Evolutionary conservation across 306 rosid species (phyloP).

Genomic region (Begonia peltatifolia): DNA sequence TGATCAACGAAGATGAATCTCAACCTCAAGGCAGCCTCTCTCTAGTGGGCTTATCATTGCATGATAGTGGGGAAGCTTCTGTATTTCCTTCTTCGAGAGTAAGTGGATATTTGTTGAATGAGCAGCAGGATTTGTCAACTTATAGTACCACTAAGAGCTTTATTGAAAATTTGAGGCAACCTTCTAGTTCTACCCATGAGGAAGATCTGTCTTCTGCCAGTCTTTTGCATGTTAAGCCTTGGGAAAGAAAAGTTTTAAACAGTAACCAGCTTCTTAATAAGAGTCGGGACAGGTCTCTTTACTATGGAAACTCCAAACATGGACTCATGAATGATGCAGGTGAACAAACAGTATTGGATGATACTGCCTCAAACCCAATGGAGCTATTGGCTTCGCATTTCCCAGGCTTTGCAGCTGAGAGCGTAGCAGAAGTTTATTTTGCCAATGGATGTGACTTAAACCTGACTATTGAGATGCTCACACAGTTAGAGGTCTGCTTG

Average conservation of each 20-base stretch:
- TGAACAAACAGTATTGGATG: slow-evolving; percentile 49
- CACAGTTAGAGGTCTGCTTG: slow-evolving; percentile 79
- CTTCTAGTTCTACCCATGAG: slow-evolving; percentile 42
- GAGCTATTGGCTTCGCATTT: slow-evolving; percentile 73
- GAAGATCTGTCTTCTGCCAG: slow-evolving; percentile 50
- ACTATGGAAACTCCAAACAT: slow-evolving; percentile 45
- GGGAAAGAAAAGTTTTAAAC: slow-evolving; percentile 54
- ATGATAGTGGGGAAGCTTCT: slow-evolving; percentile 43
- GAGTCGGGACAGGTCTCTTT: slow-evolving; percentile 39
- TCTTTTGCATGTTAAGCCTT: slow-evolving; percentile 47
- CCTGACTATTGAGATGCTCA: slow-evolving; percentile 82
- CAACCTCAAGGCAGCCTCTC: slow-evolving; percentile 56
- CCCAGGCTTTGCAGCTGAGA: slow-evolving; percentile 89
- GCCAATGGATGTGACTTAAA: slow-evolving; percentile 72
- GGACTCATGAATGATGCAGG: slow-evolving; percentile 48
- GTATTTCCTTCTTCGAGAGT: slow-evolving; percentile 42
- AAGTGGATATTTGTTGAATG: slow-evolving; percentile 45
- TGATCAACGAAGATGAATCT: slow-evolving; percentile 65
- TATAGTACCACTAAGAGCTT: slow-evolving; percentile 35
- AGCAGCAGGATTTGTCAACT: slow-evolving; percentile 35
- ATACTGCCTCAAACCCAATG: slow-evolving; percentile 49
- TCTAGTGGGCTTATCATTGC: slow-evolving; percentile 55
- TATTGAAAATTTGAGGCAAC: slow-evolving; percentile 40
- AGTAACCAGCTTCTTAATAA: slow-evolving; percentile 31
- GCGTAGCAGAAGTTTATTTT: slow-evolving; percentile 81